A percentile compares a stretch with the other conserved stretches of the same genome.
These are phyloP conservation scores for Teratosphaeria viscida DNA, from an alignment of 2,329 filamentous ascomycete genomes.

Conservation along the genomic window DNA sequence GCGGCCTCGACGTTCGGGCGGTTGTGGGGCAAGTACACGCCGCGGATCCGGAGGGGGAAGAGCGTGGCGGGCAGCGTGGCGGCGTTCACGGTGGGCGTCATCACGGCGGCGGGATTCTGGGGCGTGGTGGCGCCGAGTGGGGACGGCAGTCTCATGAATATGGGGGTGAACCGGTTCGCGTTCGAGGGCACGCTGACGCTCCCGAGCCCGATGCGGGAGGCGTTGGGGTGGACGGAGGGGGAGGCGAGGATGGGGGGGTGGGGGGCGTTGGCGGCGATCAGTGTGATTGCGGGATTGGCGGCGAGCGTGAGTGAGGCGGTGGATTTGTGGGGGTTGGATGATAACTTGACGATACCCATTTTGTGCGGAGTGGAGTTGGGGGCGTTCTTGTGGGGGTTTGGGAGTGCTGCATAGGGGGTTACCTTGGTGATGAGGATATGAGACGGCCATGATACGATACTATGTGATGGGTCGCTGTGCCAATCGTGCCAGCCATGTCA, in stretches of 20 bases:
- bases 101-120: constrained; percentile 79
- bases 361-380: constrained; percentile 81
- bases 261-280: constrained; percentile 68
- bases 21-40: constrained; percentile 80
- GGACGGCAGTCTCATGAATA: constrained; percentile 23
- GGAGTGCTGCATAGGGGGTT: neutral
- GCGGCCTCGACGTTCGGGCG: constrained; percentile 91
- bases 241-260: constrained; percentile 57
- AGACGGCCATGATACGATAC: neutral
- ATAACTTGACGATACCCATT: constrained; percentile 93
- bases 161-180: constrained; percentile 55
- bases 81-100: constrained; percentile 71
- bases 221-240: constrained; percentile 50
- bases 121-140: constrained; percentile 61
- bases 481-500: too few species aligned
- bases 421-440: neutral
- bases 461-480: neutral
- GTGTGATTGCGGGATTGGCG: constrained; percentile 76
- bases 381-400: constrained; percentile 63
- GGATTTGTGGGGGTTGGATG: constrained; percentile 88
- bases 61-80: constrained; percentile 81
- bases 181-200: constrained; percentile 69
- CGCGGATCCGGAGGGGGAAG: constrained; percentile 75
- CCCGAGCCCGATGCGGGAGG: constrained; percentile 47
- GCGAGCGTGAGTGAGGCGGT: constrained; percentile 83